A percentile compares a stretch with the other conserved stretches of the same genome.
Conservation (phyloP, 148 eudicot genomes). For the Amaranthus cruentus region DNA sequence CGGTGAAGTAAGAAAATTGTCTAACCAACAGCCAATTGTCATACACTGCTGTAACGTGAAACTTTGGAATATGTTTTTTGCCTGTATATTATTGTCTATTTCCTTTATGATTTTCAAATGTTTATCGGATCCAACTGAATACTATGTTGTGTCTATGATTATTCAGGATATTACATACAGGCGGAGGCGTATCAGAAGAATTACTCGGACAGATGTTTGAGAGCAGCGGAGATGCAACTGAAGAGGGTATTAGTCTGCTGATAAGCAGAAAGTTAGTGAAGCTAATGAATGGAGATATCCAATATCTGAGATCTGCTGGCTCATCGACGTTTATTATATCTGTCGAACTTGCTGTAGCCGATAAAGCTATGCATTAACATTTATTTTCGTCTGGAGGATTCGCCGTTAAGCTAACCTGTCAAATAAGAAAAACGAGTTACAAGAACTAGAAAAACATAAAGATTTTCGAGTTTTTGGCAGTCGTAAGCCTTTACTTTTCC, state of each 20-base stretch:
- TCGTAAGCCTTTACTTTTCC: not conserved
- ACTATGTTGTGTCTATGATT: constrained; percentile 6
- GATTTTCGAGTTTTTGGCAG: not conserved
- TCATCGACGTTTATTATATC: constrained; percentile 68
- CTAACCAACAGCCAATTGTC: too few species aligned
- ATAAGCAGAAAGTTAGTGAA: constrained; percentile 77
- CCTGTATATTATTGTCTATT: too few species aligned
- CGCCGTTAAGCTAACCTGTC: not conserved
- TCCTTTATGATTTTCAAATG: not conserved
- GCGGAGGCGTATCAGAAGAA: constrained; percentile 72
- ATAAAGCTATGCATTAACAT: constrained; percentile 10
- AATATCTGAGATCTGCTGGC: constrained; percentile 70
- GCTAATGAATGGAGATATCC: constrained; percentile 92
- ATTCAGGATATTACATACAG: constrained; percentile 74
- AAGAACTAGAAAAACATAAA: not conserved
- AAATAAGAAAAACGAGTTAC: not conserved
- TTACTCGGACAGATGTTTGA: constrained; percentile 83
- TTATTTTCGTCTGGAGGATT: not conserved
- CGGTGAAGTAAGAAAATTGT: too few species aligned
- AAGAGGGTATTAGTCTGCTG: constrained; percentile 78
- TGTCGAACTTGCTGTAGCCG: constrained; percentile 63
- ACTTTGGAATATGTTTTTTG: too few species aligned
- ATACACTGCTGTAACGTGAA: too few species aligned
- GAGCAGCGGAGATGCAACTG: constrained; percentile 42
- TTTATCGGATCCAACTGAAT: not conserved